Base-by-base conservation (phyloP, 495 filamentous ascomycete genomes). In the Neurospora discreta region DNA sequence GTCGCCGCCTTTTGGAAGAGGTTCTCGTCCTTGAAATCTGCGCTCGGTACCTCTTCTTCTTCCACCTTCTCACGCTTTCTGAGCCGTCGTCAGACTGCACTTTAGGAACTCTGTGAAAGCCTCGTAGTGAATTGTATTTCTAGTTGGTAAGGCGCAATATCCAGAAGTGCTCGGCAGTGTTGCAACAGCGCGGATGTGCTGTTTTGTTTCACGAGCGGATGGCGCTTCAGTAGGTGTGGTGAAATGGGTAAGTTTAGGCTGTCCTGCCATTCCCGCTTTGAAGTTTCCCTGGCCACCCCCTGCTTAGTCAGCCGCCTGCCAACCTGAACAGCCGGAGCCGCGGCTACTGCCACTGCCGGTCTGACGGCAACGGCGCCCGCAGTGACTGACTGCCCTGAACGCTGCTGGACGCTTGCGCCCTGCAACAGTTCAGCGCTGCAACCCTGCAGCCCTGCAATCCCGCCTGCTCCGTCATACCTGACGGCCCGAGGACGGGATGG, bases 211-310 rank as follows among this genome's bases (percentile, higher is more conserved):
- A 65, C 33, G 23, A 33, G 52, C 52, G 33, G 52, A 65, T 65
- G 52, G 52, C 52, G 52, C 52, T 36, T 65, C 52, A 33, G 52
- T 69, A 75, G 58, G 72, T 68, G 76, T 69, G 78, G 74, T 79
- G 78, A 74, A 76, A 75, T 75, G 76, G 77, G 78, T 73, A 80
- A 80, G 78, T 78, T 78, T 70, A 44, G 42, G 68, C 69, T 65
- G 71, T 58, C 40, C n/a, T 68, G 72, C 52, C 71, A 73, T 70
- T 68, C 46, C 38, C 65, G 39, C 73, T 73, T 78, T 73, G 77
- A 80, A 73, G 74, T 77, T 68, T 52, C 40, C 20, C 20, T 38
- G 68, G 26, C 52, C 52, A 33, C 52, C 52, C 46, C 36, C 44
- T 39, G 77, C 76, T 80, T 75, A 79, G 78, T 77, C 77, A 80